Percentiles rank a stretch among this genome's conserved stretches.
Conservation (phyloP, 2,329 filamentous ascomycete genomes). For the Torrubiella hemipterigena region DNA sequence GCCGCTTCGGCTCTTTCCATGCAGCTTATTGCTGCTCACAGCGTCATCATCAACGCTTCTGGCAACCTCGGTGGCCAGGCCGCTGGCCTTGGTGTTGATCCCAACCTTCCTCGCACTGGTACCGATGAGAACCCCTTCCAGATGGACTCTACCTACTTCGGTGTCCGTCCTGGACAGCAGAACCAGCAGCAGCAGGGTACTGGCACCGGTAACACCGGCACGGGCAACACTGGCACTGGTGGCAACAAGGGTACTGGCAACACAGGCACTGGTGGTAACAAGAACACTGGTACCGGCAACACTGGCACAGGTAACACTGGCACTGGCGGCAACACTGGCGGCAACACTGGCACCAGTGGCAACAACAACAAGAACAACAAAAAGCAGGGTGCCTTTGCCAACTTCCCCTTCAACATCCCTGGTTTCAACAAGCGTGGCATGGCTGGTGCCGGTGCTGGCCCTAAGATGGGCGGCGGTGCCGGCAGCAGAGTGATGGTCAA, state of each 20-base stretch:
- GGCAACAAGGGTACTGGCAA: too few species aligned
- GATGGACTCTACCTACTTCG: conserved; percentile 51
- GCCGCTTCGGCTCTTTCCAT: conserved; percentile 39
- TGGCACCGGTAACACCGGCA: too few species aligned
- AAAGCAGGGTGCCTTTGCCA: too few species aligned
- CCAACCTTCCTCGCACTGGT: conserved; percentile 47
- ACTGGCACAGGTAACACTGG: neutral
- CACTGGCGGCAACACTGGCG: conserved; percentile 1
- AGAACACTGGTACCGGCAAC: neutral
- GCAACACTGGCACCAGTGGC: neutral
- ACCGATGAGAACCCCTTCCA: conserved; percentile 50
- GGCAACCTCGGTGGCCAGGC: conserved; percentile 47
- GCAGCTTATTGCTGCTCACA: conserved; percentile 48
- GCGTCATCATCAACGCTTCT: conserved; percentile 44
- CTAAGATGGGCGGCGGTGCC: neutral
- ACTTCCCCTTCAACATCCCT: too few species aligned
- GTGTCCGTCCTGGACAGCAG: too few species aligned
- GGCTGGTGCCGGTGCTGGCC: too few species aligned
- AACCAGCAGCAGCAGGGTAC: too few species aligned
- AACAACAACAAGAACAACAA: conserved; percentile 3
- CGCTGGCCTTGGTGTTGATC: conserved; percentile 38
- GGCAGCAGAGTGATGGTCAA: neutral
- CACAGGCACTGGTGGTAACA: conserved; percentile 1
- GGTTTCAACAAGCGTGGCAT: too few species aligned
- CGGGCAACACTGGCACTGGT: too few species aligned